Evolutionary conservation across 2,329 filamentous ascomycete species (phyloP).

Genomic region (Cordyceps militaris): DNA sequence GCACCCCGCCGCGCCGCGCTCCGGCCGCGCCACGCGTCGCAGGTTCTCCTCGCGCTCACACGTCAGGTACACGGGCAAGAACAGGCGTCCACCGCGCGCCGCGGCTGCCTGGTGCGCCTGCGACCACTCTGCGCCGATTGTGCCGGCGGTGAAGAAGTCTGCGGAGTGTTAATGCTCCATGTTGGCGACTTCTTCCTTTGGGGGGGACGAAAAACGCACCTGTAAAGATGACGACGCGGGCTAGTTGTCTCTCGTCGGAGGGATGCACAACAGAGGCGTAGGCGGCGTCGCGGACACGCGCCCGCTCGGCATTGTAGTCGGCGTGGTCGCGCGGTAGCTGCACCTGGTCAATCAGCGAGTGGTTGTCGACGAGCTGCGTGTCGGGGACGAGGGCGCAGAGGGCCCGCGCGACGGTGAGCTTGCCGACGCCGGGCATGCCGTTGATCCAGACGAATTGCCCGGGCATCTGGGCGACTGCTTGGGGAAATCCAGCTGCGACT

Average conservation of each 20-base stretch:
- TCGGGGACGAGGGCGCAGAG: constrained; percentile 20
- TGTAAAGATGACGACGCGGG: constrained; percentile 19
- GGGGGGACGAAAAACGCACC: constrained; percentile 16
- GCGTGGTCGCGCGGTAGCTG: constrained; percentile 14
- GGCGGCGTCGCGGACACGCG: constrained; percentile 9
- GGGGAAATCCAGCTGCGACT: background rate
- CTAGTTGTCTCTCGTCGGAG: constrained; percentile 16
- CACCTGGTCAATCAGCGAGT: constrained; percentile 23
- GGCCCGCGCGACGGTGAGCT: constrained; percentile 25
- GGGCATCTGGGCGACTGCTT: background rate
- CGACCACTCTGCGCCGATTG: constrained; percentile 7
- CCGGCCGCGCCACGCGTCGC: constrained; percentile 14
- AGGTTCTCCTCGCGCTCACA: constrained; percentile 23
- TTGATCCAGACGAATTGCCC: constrained; percentile 25
- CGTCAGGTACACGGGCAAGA: constrained; percentile 23
- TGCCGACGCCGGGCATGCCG: constrained; percentile 26
- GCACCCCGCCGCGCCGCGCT: constrained; percentile 6
- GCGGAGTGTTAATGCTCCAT: no score
- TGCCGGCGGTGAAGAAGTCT: constrained; percentile 13
- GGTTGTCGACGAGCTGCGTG: constrained; percentile 24
- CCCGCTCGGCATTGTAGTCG: constrained; percentile 20
- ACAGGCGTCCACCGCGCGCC: constrained; percentile 16
- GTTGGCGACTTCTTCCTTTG: background rate
- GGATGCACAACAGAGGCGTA: constrained; percentile 11
- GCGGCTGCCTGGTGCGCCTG: constrained; percentile 20